A percentile compares a stretch with the other conserved stretches of the same genome.
Conservation (phyloP, 352 stramenopile species). For the Phytopythium litorale region DNA sequence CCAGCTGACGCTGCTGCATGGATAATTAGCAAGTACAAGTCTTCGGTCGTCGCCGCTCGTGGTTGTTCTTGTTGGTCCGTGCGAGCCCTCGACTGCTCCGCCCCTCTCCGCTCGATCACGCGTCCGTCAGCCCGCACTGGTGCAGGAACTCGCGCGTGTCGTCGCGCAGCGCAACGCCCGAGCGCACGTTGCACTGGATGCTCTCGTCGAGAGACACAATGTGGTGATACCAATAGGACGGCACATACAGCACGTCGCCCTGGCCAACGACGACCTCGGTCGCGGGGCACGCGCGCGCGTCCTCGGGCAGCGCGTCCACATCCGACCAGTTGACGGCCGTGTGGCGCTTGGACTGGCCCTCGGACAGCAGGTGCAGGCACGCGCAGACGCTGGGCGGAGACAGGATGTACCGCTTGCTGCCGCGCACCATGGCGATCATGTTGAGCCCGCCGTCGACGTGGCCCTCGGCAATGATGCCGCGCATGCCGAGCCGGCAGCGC, state of each 20-base stretch:
- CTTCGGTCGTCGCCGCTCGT: neutral
- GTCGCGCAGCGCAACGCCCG: slow-evolving; percentile 31
- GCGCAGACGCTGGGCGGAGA: slow-evolving; percentile 85
- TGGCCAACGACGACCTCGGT: slow-evolving; percentile 90
- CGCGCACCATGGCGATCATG: slow-evolving; percentile 90
- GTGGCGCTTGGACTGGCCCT: slow-evolving; percentile 84
- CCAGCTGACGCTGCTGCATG: slow-evolving; percentile 20
- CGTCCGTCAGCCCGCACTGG: slow-evolving; percentile 31
- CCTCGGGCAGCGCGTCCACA: slow-evolving; percentile 20
- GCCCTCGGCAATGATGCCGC: slow-evolving; percentile 89
- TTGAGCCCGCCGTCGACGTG: slow-evolving; percentile 94
- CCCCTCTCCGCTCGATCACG: neutral
- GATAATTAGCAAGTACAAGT: slow-evolving; percentile 28
- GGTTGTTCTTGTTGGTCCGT: neutral
- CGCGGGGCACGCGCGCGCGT: slow-evolving; percentile 43
- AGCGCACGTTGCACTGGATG: slow-evolving; percentile 94
- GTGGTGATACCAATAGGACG: slow-evolving; percentile 95
- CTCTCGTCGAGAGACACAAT: slow-evolving; percentile 94
- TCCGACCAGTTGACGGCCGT: slow-evolving; percentile 91
- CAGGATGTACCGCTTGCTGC: slow-evolving; percentile 92
- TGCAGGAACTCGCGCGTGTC: slow-evolving; percentile 31
- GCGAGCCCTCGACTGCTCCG: neutral
- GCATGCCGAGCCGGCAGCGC: slow-evolving; percentile 90
- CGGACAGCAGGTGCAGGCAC: slow-evolving; percentile 71
- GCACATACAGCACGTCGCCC: slow-evolving; percentile 94